Evolutionary conservation across 306 rosid genomes (phyloP), one percentile per base, ranked within the genome.

Genomic region (Datisca glomerata): DNA sequence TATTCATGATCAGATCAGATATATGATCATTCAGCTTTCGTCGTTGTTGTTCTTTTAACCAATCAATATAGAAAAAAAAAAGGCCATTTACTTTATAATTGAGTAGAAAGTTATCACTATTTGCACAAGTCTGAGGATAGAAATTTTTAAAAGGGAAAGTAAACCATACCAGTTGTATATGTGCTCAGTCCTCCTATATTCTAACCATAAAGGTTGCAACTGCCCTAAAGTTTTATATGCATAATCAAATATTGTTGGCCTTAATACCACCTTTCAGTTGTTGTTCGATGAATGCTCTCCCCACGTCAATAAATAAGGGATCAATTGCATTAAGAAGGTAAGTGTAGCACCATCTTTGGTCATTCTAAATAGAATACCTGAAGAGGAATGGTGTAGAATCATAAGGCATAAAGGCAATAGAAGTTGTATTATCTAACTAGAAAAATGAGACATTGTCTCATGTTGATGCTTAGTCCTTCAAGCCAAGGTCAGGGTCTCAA

Each of bases 271-370:
- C 94, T 86, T 79, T 55, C 67, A 73, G 55, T 63, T 86, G 96
- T 64, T 68, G 63, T 65, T 81, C 70, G 21, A 81, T 74, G 70
- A 86, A 86, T 53, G 84, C 81, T 71, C 47, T 76, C 33, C 96
- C 96, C 6, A 86, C 71, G 51, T 86, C 93, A 39, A 66, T 49
- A 49, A 86, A 86, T 71, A 86, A 64, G 53, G 86, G 86, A 65
- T 86, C 96, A 22, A 79, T 79, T 55, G 93, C 94, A 52, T 86
- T 94, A 55, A 86, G 96, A 60, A 86, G 94, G 70, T 81, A 86
- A 43, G 96, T 86, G 70, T 94, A 79, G 70, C 64, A 53, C 96
- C 94, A 82, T 60, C 74, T 73, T 24, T 70, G 75, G 49, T 86
- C 79, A 54, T 71, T 79, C 61, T 74, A 45, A 44, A 86, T 81